Evolutionary conservation across 768 basidiomycete genomes (phyloP).

Genomic region (Rhizopogon roseolus): DNA sequence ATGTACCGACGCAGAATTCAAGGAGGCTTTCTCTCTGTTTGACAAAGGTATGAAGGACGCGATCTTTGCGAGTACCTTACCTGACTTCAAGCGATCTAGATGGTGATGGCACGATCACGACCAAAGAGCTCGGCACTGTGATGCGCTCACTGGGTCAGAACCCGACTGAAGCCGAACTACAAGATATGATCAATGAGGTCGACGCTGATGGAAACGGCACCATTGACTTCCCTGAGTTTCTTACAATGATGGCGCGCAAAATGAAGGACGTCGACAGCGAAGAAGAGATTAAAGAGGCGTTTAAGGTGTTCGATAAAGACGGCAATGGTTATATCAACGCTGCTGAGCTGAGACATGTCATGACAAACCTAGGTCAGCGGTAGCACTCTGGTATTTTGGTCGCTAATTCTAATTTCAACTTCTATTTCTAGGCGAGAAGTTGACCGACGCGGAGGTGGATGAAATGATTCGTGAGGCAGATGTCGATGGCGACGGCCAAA

Average conservation of each 20-base stretch:
- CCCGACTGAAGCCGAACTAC: slow-evolving; percentile 86
- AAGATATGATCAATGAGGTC: slow-evolving; percentile 96
- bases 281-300: slow-evolving; percentile 95
- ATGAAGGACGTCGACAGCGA: slow-evolving; percentile 91
- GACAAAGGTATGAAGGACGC: slow-evolving; percentile 69
- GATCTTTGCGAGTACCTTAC: background rate
- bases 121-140: slow-evolving; percentile 85
- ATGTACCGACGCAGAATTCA: slow-evolving; percentile 70
- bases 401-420: background rate
- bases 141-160: slow-evolving; percentile 94
- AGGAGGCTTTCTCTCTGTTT: slow-evolving; percentile 97
- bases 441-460: slow-evolving; percentile 82
- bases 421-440: slow-evolving; percentile 63
- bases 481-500: slow-evolving; percentile 91
- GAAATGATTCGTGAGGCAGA: slow-evolving; percentile 98
- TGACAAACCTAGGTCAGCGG: slow-evolving; percentile 78
- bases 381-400: background rate
- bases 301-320: slow-evolving; percentile 97
- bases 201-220: slow-evolving; percentile 86
- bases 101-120: slow-evolving; percentile 91
- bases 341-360: slow-evolving; percentile 84
- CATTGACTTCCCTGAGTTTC: slow-evolving; percentile 83
- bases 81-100: slow-evolving; percentile 39
- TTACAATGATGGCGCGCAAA: slow-evolving; percentile 82
- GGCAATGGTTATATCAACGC: slow-evolving; percentile 87